Evolutionary conservation across 306 rosid species (phyloP), one percentile per base, ranked within the genome.

Genomic region (Oemleria cerasiformis): DNA sequence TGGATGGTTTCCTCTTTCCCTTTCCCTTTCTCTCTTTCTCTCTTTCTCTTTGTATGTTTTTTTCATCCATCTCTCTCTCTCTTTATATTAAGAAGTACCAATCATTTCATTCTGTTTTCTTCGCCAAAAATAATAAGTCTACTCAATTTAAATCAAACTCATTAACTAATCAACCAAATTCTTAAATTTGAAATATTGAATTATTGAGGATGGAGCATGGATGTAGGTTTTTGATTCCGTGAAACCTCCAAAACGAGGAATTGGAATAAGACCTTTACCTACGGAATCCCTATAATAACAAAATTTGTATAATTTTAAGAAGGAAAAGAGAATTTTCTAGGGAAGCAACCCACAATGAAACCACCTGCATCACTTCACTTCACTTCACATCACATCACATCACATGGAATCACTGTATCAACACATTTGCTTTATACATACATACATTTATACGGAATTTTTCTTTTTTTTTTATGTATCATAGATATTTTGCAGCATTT

Each of bases 331-430:
- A 47, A 6, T 45, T 50, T 72, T 44, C 65, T 66, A 30, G 67
- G 67, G 66, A 72, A 75, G 73, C 64, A 67, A 72, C 49, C 71
- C 67, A 56, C 60, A 25, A 68, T 12, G 51, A 65, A 66, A 77
- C 36, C 78, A 72, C 65, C 75, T 17, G 49, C 65, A 43, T 59
- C 78, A 57, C 80, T 1, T 30, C 36, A 30, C 3, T 30, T 2
- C 2, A 30, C 36, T 30, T 30, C 36, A 30, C 36, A 30, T 30
- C 36, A 30, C 36, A 30, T 30, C 36, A 30, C 36, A 25, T 25
- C 30, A 2, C 30, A 64, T 74, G 65, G 63, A 45, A 59, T 30
- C 71, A 64, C 73, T 56, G 72, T 66, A 34, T 45, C 20, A 54
- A 7, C 63, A 78, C 65, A 65, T 21, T 72, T n/a, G 62, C 56